phyloP scores from a whole-genome alignment of 257 asterid genomes.

The Pogostemon cablin region DNA sequence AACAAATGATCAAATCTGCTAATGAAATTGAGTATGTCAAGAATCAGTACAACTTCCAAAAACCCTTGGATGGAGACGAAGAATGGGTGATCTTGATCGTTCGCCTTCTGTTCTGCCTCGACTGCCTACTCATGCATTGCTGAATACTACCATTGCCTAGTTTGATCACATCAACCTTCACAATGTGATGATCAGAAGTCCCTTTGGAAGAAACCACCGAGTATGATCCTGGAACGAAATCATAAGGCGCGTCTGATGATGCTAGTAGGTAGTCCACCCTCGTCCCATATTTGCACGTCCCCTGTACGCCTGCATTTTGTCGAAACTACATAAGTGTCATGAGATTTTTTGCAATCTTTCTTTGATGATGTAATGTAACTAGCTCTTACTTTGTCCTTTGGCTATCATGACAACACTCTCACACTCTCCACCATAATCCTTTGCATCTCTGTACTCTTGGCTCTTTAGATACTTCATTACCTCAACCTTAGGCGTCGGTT shows the following conservation, averaged over 20 bases:
- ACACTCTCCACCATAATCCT: constrained; percentile 87
- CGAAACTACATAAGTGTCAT: neutral
- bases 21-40: constrained; percentile 32
- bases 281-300: constrained; percentile 96
- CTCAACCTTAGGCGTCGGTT: constrained; percentile 81
- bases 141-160: constrained; percentile 33
- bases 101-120: constrained; percentile 44
- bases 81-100: constrained; percentile 64
- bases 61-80: constrained; percentile 63
- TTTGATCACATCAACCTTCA: constrained; percentile 78
- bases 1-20: constrained; percentile 26
- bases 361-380: neutral
- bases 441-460: constrained; percentile 74
- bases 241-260: constrained; percentile 64
- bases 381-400: constrained; percentile 85
- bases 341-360: neutral
- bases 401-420: constrained; percentile 95
- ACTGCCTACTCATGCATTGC: constrained; percentile 38
- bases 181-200: constrained; percentile 97
- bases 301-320: constrained; percentile 73
- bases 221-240: constrained; percentile 85
- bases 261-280: constrained; percentile 78
- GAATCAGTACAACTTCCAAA: constrained; percentile 55
- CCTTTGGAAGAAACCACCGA: constrained; percentile 91
- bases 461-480: constrained; percentile 81